phyloP scores from a whole-genome alignment of 1,284 basidiomycete genomes.

The Melampsora americana region DNA sequence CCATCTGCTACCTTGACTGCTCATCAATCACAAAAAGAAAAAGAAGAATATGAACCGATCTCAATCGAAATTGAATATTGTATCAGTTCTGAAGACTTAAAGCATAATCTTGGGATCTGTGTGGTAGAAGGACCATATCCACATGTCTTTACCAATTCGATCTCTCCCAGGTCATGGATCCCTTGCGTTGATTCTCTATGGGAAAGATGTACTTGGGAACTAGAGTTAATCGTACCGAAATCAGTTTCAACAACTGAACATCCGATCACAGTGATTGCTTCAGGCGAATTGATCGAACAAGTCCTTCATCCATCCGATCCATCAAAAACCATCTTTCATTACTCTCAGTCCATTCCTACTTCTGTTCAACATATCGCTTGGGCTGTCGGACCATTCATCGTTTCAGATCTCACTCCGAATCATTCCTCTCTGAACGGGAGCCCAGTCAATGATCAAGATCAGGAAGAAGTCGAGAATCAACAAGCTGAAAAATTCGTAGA shows the following conservation, averaged over 20 bases:
- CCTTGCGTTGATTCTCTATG: conserved; percentile 92
- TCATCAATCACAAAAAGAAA: conserved; percentile 11
- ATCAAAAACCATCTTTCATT: conserved; percentile 90
- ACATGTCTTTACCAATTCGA: conserved; percentile 86
- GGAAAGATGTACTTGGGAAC: conserved; percentile 98
- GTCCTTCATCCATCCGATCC: conserved; percentile 90
- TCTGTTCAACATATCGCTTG: conserved; percentile 94
- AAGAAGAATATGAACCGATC: conserved; percentile 70
- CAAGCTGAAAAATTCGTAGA: conserved; percentile 14
- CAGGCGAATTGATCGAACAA: conserved; percentile 91
- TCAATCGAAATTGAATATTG: conserved; percentile 74
- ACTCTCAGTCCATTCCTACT: conserved; percentile 79
- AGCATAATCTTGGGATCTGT: conserved; percentile 76
- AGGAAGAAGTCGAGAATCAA: conserved; percentile 11
- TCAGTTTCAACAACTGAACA: background rate
- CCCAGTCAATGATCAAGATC: conserved; percentile 1
- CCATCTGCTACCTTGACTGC: conserved; percentile 4
- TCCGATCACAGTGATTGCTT: conserved; percentile 76
- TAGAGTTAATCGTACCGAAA: conserved; percentile 89
- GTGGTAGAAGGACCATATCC: conserved; percentile 77
- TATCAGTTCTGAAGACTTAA: conserved; percentile 60
- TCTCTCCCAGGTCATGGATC: conserved; percentile 91
- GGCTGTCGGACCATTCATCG: conserved; percentile 80
- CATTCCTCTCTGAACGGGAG: background rate
- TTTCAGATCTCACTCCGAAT: conserved; percentile 37